These are phyloP conservation scores for Cutaneotrichosporon daszewskae DNA, from an alignment of 1,284 basidiomycete species.

Conservation along the genomic window DNA sequence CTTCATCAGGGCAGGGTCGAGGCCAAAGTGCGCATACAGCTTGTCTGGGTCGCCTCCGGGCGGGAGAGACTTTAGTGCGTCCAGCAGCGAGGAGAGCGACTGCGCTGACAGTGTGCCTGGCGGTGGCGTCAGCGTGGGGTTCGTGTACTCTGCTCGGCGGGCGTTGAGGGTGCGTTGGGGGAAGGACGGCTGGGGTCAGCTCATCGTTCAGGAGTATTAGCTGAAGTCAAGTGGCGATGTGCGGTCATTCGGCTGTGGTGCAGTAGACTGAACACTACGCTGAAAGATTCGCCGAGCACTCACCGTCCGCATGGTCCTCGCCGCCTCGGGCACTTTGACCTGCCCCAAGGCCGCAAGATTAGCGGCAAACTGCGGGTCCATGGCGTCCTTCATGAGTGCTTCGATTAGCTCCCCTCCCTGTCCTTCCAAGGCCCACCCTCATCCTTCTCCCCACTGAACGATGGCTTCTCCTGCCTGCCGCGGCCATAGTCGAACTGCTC, in stretches of 20 bases:
- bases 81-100: constrained; percentile 59
- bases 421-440: constrained; percentile 28
- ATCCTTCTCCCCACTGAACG: constrained; percentile 44
- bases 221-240: too few relatives aligned
- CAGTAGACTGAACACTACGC: too few relatives aligned
- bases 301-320: constrained; percentile 56
- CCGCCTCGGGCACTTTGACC: constrained; percentile 61
- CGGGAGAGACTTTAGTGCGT: constrained; percentile 58
- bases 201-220: too few relatives aligned
- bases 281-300: constrained; percentile 25
- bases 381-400: constrained; percentile 65
- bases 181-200: constrained; percentile 24
- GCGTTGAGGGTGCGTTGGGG: constrained; percentile 41
- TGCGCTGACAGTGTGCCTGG: constrained; percentile 57
- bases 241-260: too few relatives aligned
- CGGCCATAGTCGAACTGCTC: constrained; percentile 9
- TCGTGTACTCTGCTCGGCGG: constrained; percentile 47
- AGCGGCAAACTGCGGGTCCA: constrained; percentile 68
- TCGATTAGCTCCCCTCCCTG: constrained; percentile 2
- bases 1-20: constrained; percentile 57
- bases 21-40: constrained; percentile 52
- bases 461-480: background rate
- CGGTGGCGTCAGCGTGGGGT: constrained; percentile 36
- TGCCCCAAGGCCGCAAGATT: constrained; percentile 66
- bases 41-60: constrained; percentile 49